These are phyloP conservation scores for Pyronema domesticum DNA, from an alignment of 495 filamentous ascomycete species.

Conservation along the genomic window DNA sequence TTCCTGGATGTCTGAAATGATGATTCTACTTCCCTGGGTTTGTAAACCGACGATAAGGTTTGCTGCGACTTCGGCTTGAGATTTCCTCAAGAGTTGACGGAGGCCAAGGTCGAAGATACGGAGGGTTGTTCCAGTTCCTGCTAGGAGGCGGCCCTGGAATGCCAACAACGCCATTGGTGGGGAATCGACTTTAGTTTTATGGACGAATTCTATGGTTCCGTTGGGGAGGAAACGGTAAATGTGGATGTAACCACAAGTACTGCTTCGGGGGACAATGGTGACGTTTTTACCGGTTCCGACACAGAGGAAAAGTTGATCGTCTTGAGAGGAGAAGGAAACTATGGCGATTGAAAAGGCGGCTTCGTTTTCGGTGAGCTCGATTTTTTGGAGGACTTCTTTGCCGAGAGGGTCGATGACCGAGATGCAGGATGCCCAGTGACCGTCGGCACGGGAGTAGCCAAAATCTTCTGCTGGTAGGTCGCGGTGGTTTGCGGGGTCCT, in stretches of 20 bases:
- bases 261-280: slow-evolving; percentile 53
- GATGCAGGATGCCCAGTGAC: slow-evolving; percentile 91
- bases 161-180: slow-evolving; percentile 73
- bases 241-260: slow-evolving; percentile 66
- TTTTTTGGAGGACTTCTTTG: slow-evolving; percentile 54
- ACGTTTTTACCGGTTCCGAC: slow-evolving; percentile 90
- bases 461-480: slow-evolving; percentile 63
- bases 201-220: slow-evolving; percentile 80
- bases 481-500: slow-evolving; percentile 36
- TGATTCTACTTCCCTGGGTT: slow-evolving; percentile 79
- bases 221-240: slow-evolving; percentile 82
- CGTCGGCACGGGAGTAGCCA: slow-evolving; percentile 63
- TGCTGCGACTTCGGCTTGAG: slow-evolving; percentile 60
- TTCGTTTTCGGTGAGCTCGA: slow-evolving; percentile 80
- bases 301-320: slow-evolving; percentile 75
- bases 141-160: slow-evolving; percentile 80
- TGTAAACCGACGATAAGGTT: slow-evolving; percentile 72
- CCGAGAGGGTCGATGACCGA: slow-evolving; percentile 69
- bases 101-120: slow-evolving; percentile 82
- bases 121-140: slow-evolving; percentile 65
- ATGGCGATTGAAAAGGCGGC: slow-evolving; percentile 71
- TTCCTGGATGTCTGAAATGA: slow-evolving; percentile 82
- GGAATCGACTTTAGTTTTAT: slow-evolving; percentile 81
- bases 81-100: slow-evolving; percentile 77
- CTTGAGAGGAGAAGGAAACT: slow-evolving; percentile 70